Base-by-base conservation (phyloP, 345 rosid genomes). In the Zanthoxylum bungeanum region DNA sequence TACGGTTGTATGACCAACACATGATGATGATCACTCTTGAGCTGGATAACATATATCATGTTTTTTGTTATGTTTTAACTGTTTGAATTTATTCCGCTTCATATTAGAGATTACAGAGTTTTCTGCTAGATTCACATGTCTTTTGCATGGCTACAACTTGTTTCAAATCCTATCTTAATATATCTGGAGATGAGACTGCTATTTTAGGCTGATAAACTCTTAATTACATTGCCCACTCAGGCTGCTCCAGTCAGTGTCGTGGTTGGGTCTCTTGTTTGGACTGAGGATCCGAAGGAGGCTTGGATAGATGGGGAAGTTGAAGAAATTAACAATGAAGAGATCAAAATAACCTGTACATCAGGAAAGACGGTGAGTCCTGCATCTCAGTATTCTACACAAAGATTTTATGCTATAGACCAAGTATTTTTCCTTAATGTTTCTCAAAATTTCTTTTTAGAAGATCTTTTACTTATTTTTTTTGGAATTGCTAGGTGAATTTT, bases 271-370 rank as follows among this genome's bases (percentile, higher is more conserved):
- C 62, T 66, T 61, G 93, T 92, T 72, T 95, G 99, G 99, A 84
- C 85, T 67, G 96, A 92, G 76, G 97, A 95, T 82, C 76, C 88
- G 6, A 90, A 88, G 30, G 82, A 53, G 70, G 90, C 97, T 68
- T 95, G 99, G 99, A 22, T 92, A 52, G 98, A 92, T 83, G 99
- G 99, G 46, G 86, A 87, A 78, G 96, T 92, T 19, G 85, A 78
- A 56, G 89, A 81, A 82, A 80, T 81, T 40, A 79, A 87, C 12
- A 84, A 76, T 59, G 82, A 87, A 66, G 88, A 87, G 53, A 50
- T 95, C 72, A 86, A 80, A 77, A 76, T 95, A 50, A 76, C 75
- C 6, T 85, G 91, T 79, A 83, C 89, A 33, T 76, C 87, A 40
- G 92, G 85, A 70, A 88, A 91, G 77, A 83, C 63, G 77, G 99